Conservation (phyloP, 768 basidiomycete genomes). For the Boletellus ananas region DNA sequence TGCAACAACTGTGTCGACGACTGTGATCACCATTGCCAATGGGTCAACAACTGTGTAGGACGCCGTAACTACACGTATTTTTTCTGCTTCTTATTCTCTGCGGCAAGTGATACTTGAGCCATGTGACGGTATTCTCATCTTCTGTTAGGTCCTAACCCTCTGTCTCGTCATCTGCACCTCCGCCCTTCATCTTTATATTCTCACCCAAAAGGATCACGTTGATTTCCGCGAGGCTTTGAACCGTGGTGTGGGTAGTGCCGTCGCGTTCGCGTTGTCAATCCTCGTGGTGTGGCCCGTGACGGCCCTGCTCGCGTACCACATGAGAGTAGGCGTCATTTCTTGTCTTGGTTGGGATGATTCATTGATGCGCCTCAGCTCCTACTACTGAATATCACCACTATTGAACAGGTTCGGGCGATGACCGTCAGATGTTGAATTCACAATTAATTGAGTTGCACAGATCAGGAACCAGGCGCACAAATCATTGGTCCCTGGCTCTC, state of each 20-base stretch:
- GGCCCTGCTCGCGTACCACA: slow-evolving; percentile 78
- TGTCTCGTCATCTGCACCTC: slow-evolving; percentile 78
- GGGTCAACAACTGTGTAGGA: slow-evolving; percentile 96
- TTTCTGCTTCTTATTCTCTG: slow-evolving; percentile 73
- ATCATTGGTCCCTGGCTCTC: slow-evolving; percentile 54
- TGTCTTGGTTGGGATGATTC: background rate
- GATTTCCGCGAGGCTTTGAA: slow-evolving; percentile 45
- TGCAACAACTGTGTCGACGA: slow-evolving; percentile 98
- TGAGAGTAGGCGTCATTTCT: slow-evolving; percentile 56
- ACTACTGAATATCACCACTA: slow-evolving; percentile 88
- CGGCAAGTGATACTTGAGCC: slow-evolving; percentile 45
- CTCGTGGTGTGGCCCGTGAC: slow-evolving; percentile 79
- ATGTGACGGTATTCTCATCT: slow-evolving; percentile 6
- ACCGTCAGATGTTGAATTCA: slow-evolving; percentile 6
- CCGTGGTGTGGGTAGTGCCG: slow-evolving; percentile 70
- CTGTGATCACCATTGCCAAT: slow-evolving; percentile 89
- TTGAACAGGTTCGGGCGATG: slow-evolving; percentile 72
- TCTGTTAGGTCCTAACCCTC: slow-evolving; percentile 60
- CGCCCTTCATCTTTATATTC: slow-evolving; percentile 72
- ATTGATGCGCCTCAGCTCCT: slow-evolving; percentile 50
- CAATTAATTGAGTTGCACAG: slow-evolving; percentile 34
- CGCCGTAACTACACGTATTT: slow-evolving; percentile 95
- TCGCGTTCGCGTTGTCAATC: slow-evolving; percentile 71
- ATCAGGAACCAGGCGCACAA: slow-evolving; percentile 86
- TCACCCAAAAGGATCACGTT: slow-evolving; percentile 50